Evolutionary conservation across 345 rosid species (phyloP), one percentile per base, ranked within the genome.

Genomic region (Aquilaria malaccensis): DNA sequence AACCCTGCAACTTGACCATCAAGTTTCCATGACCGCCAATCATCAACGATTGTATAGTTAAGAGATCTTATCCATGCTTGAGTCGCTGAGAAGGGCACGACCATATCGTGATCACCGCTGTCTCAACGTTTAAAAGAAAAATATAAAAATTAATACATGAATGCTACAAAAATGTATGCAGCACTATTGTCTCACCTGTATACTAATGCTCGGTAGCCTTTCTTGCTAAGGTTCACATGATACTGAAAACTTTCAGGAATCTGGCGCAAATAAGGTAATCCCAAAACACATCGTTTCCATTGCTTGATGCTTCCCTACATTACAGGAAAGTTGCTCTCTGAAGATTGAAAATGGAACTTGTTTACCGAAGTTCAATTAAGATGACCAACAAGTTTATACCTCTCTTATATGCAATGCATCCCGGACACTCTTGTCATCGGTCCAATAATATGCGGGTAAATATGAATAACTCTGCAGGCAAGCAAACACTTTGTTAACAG

Each of bases 351-450:
- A 13, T 2, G 2, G 29, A n/a, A 52, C 14, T 14, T 52, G 10
- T 52, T 52, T 7, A 6, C 7, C 7, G 4, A 52, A 52, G 9
- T 52, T 13, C 7, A 52, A 3, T 13, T 13, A 14, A 14, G 29
- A 52, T 13, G 29, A 13, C 9, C 29, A 12, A 2, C 4, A 52
- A 13, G 55, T 14, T 6, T 52, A 15, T 68, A 83, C 88, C 80
- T 83, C 59, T 54, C 76, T 65, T 14, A 83, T 43, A 10, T 60
- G 64, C 41, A 83, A 81, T 7, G 85, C 79, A 12, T 70, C 54
- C 2, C 52, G 73, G 52, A 83, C 88, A 10, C 50, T 57, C 13
- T 72, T 46, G 22, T 83, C 67, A 7, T 80, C 68, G 11, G 12
- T 59, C 88, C 88, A 80, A 33, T 56, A 63, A 9, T 50, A 4